phyloP scores from a whole-genome alignment of 2,329 filamentous ascomycete species.

The Penicillium polonicum region DNA sequence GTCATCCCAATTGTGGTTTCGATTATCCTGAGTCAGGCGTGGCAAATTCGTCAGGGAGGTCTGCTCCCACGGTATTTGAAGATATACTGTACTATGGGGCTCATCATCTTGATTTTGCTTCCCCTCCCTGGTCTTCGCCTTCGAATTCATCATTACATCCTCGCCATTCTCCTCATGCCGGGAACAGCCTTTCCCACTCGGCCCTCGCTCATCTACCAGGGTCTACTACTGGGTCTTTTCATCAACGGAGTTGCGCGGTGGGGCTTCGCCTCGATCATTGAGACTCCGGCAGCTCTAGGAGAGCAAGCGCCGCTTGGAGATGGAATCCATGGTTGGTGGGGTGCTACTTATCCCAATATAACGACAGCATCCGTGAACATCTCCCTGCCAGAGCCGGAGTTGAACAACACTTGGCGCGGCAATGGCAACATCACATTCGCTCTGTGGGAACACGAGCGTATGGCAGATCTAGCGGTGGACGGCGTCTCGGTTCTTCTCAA shows the following conservation, averaged over 20 bases:
- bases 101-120: slow-evolving; percentile 67
- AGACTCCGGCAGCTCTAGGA: slow-evolving; percentile 71
- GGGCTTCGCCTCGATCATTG: slow-evolving; percentile 86
- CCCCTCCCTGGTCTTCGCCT: slow-evolving; percentile 74
- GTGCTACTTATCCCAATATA: slow-evolving; percentile 53
- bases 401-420: slow-evolving; percentile 33
- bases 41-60: slow-evolving; percentile 81
- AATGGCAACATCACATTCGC: slow-evolving; percentile 49
- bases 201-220: slow-evolving; percentile 81
- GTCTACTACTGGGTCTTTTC: slow-evolving; percentile 84
- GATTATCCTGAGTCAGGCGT: slow-evolving; percentile 74
- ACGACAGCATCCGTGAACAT: slow-evolving; percentile 47
- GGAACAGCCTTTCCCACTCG: slow-evolving; percentile 88
- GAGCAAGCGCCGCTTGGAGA: slow-evolving; percentile 48
- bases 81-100: slow-evolving; percentile 69
- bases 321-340: slow-evolving; percentile 45
- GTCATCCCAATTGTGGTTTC: slow-evolving; percentile 69
- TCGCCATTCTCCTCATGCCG: slow-evolving; percentile 80
- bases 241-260: slow-evolving; percentile 91
- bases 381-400: slow-evolving; percentile 41
- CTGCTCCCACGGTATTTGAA: slow-evolving; percentile 74
- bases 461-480: slow-evolving; percentile 47
- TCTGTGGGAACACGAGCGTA: slow-evolving; percentile 43
- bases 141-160: slow-evolving; percentile 92
- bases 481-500: slow-evolving; percentile 62